Evolutionary conservation across 192 early-diverging fungal genomes (phyloP).

Genomic region (Mortierella hygrophila): DNA sequence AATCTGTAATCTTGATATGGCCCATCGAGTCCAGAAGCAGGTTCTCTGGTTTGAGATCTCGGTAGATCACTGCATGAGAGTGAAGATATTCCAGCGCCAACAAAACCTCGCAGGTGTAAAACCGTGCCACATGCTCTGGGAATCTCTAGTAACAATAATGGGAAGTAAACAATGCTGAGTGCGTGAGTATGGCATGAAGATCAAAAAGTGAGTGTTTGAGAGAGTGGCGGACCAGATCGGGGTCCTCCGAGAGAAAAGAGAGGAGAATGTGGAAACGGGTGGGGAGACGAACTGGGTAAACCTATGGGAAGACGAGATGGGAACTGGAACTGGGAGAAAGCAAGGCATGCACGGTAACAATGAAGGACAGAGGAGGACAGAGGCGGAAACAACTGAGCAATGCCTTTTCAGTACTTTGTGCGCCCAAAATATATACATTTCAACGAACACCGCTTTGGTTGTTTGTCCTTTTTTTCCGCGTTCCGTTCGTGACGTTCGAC

Average conservation of each 20-base stretch:
- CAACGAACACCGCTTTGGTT: neutral
- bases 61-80: slow-evolving; percentile 82
- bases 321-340: slow-evolving; percentile 8
- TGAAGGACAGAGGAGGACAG: neutral
- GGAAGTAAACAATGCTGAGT: neutral
- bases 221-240: neutral
- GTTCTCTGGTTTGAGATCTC: slow-evolving; percentile 90
- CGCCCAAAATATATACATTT: neutral
- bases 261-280: neutral
- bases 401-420: neutral
- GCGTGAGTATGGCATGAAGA: neutral
- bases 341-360: slow-evolving; percentile 8
- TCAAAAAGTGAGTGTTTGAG: too few species aligned
- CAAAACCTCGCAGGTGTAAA: slow-evolving; percentile 84
- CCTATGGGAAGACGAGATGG: neutral
- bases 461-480: neutral
- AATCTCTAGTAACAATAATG: slow-evolving; percentile 62
- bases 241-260: neutral
- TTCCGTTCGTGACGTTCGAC: neutral
- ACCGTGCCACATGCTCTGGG: slow-evolving; percentile 79
- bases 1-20: slow-evolving; percentile 90
- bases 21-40: slow-evolving; percentile 81
- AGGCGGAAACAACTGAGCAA: slow-evolving; percentile 5
- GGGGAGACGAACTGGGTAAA: neutral
- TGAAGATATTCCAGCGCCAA: slow-evolving; percentile 86